Percentiles rank a stretch among this genome's conserved stretches.
phyloP scores from a whole-genome alignment of 2,329 filamentous ascomycete species.

The Ceratocystiopsis sp. region DNA sequence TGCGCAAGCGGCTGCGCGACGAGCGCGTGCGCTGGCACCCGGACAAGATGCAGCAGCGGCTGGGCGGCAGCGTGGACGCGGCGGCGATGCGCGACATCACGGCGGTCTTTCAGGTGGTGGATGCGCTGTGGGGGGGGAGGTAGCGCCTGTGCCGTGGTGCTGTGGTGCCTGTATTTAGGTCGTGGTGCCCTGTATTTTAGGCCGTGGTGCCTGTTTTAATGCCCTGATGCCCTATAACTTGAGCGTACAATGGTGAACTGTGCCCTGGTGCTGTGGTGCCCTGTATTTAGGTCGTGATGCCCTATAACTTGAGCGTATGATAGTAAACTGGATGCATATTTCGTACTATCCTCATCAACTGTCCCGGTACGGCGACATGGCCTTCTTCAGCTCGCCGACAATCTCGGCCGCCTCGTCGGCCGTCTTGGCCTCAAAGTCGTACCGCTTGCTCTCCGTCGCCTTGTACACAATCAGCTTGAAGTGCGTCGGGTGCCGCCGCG shows the following conservation, averaged over 20 bases:
- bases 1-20: constrained; percentile 45
- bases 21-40: constrained; percentile 94
- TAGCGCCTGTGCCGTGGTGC: no score
- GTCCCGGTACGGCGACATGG: constrained; percentile 48
- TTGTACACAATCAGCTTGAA: constrained; percentile 59
- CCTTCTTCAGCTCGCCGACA: constrained; percentile 61
- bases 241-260: no score
- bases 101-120: constrained; percentile 79
- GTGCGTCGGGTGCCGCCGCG: constrained; percentile 61
- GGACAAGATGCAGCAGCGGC: constrained; percentile 87
- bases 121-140: constrained; percentile 49
- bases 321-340: no score
- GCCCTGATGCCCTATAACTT: no score
- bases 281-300: no score
- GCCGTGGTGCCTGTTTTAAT: no score
- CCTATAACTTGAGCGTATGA: no score
- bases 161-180: no score
- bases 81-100: constrained; percentile 65
- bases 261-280: no score
- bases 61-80: constrained; percentile 53
- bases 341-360: no score
- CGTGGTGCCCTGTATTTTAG: no score
- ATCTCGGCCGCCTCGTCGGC: constrained; percentile 61
- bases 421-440: constrained; percentile 68
- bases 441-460: constrained; percentile 60